Percentiles rank a stretch among this genome's conserved stretches.
These are phyloP conservation scores for Microstegium vimineum DNA, from an alignment of 176 grass and related monocot species.

Conservation along the genomic window DNA sequence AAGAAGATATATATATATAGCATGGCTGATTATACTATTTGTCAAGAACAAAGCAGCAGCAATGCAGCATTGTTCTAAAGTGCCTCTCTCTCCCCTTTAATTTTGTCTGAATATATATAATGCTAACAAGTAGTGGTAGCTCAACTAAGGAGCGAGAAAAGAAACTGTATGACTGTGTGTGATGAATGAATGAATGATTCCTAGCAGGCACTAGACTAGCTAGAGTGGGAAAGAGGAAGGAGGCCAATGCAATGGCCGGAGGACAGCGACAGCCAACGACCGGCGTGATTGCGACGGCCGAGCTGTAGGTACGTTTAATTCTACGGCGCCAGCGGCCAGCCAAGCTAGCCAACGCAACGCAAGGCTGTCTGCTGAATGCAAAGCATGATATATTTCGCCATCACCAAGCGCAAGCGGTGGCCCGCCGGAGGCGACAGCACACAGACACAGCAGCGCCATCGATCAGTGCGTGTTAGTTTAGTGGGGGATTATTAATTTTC, in stretches of 20 bases:
- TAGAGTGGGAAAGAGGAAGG: background rate
- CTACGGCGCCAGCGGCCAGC: slow-evolving; percentile 14
- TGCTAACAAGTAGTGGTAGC: slow-evolving; percentile 16
- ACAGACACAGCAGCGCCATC: background rate
- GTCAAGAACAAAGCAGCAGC: background rate
- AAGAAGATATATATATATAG: too few relatives aligned
- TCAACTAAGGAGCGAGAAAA: slow-evolving; percentile 20
- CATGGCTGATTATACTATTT: background rate
- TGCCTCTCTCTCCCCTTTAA: background rate
- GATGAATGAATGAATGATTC: slow-evolving; percentile 1
- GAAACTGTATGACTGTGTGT: background rate
- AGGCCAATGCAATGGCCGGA: background rate
- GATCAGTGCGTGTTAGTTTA: background rate
- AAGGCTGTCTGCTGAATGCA: background rate
- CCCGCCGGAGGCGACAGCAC: background rate
- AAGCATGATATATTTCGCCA: too few relatives aligned
- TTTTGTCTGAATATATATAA: background rate
- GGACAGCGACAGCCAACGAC: slow-evolving; percentile 30
- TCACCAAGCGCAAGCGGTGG: background rate
- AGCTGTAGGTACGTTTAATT: slow-evolving; percentile 6
- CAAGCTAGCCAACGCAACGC: background rate
- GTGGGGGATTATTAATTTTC: too few relatives aligned
- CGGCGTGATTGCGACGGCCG: slow-evolving; percentile 25
- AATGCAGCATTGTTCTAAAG: background rate
- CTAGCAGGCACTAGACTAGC: background rate